phyloP scores from a whole-genome alignment of 2,329 filamentous ascomycete species.

The Acarospora socialis region DNA sequence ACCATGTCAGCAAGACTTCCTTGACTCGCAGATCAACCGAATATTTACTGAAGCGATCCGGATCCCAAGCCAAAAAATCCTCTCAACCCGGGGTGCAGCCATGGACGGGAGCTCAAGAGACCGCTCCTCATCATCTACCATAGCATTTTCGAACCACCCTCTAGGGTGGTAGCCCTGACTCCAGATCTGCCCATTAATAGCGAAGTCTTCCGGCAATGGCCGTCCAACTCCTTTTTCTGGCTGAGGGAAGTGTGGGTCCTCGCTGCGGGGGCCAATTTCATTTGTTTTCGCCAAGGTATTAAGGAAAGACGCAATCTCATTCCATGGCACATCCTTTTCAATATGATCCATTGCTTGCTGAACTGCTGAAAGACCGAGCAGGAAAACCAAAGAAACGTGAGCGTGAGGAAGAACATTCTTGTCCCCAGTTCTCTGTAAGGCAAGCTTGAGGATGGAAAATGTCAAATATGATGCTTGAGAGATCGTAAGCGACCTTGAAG shows the following conservation, averaged over 20 bases:
- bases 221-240: constrained; percentile 25
- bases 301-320: constrained; percentile 34
- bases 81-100: constrained; percentile 33
- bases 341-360: constrained; percentile 26
- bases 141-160: constrained; percentile 35
- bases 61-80: constrained; percentile 37
- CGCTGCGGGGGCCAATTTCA: constrained; percentile 23
- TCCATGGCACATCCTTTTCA: constrained; percentile 36
- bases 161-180: constrained; percentile 37
- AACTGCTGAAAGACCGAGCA: constrained; percentile 30
- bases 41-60: constrained; percentile 31
- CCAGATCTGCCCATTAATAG: constrained; percentile 42
- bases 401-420: constrained; percentile 40
- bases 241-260: constrained; percentile 30
- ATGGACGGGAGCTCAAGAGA: constrained; percentile 36
- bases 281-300: constrained; percentile 34
- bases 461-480: constrained; percentile 14
- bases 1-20: no score
- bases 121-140: constrained; percentile 41
- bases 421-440: constrained; percentile 34
- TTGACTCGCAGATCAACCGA: no score
- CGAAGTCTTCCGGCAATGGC: constrained; percentile 45
- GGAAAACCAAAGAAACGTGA: constrained; percentile 40
- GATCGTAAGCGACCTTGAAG: no score
- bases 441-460: constrained; percentile 27